A percentile compares a stretch with the other conserved stretches of the same genome.
Evolutionary conservation across 108 stramenopile species (phyloP).

Genomic region (Nannochloropsis oceanica): DNA sequence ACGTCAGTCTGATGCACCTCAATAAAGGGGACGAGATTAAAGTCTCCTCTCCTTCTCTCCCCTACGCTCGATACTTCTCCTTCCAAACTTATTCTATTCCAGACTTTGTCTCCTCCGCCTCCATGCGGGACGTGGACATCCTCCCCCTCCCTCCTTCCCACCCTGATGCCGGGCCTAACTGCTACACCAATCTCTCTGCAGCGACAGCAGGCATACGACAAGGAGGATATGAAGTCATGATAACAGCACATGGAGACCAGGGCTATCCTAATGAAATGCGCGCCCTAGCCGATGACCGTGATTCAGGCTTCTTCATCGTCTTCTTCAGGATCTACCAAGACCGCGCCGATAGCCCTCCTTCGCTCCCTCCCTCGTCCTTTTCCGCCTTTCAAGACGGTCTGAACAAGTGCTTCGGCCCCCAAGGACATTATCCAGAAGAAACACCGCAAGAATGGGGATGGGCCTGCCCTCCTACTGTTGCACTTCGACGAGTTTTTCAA

Average conservation of each 20-base stretch:
- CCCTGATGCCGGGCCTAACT: background rate
- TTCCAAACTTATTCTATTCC: background rate
- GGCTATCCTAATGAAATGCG: background rate
- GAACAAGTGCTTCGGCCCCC: background rate
- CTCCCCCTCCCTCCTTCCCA: background rate
- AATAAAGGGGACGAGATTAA: background rate
- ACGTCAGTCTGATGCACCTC: background rate
- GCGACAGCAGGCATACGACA: background rate
- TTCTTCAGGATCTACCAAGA: constrained; percentile 2
- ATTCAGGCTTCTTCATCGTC: background rate
- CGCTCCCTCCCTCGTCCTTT: background rate
- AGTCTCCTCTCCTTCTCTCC: background rate
- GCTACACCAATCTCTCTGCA: background rate
- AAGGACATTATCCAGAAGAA: background rate
- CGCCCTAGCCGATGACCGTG: background rate
- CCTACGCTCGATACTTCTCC: background rate
- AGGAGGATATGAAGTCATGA: background rate
- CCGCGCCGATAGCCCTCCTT: background rate
- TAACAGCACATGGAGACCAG: constrained; percentile 1
- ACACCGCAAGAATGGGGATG: background rate
- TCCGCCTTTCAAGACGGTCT: background rate
- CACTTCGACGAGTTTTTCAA: background rate
- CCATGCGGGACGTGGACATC: background rate
- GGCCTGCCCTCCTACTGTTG: constrained; percentile 1
- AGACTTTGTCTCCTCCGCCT: background rate